These are phyloP conservation scores for Halophytophthora polymorphica DNA, from an alignment of 352 stramenopile genomes.

Conservation along the genomic window DNA sequence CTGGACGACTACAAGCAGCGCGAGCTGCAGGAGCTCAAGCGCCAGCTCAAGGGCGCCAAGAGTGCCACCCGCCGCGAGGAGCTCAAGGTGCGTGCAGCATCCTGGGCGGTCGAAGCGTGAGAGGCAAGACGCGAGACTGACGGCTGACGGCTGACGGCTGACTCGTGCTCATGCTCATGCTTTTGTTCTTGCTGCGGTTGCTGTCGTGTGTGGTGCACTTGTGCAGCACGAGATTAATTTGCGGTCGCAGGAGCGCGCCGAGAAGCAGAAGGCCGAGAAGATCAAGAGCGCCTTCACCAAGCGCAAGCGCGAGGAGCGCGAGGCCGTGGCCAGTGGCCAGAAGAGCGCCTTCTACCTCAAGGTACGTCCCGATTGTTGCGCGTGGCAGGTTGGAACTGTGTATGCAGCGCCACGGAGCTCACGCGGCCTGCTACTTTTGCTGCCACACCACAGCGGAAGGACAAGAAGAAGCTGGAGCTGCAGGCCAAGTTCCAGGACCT, in stretches of 20 bases:
- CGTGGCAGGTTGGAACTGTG: not conserved
- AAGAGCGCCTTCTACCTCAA: slow-evolving; percentile 92
- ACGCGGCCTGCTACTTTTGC: not conserved
- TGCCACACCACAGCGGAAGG: slow-evolving; percentile 60
- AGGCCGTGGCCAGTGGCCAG: slow-evolving; percentile 77
- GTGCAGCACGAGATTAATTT: slow-evolving; percentile 64
- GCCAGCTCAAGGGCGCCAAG: slow-evolving; percentile 71
- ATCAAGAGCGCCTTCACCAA: slow-evolving; percentile 69
- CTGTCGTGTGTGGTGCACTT: not conserved
- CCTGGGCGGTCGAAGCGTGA: not conserved
- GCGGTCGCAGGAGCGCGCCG: slow-evolving; percentile 58
- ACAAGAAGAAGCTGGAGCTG: slow-evolving; percentile 90
- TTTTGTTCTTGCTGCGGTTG: slow-evolving; percentile 2
- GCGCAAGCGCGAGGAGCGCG: slow-evolving; percentile 82
- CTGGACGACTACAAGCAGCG: slow-evolving; percentile 86
- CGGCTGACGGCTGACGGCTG: not conserved
- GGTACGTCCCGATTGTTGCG: slow-evolving; percentile 16
- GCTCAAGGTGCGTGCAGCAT: slow-evolving; percentile 54
- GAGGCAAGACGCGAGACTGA: not conserved
- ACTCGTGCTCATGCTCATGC: not conserved
- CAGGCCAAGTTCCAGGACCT: slow-evolving; percentile 90
- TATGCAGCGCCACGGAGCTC: not conserved
- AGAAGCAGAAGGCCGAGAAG: slow-evolving; percentile 77
- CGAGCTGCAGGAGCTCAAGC: slow-evolving; percentile 85
- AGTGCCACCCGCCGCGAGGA: slow-evolving; percentile 67